phyloP scores from a whole-genome alignment of 2,329 filamentous ascomycete species.

The Alternaria brassicicola region DNA sequence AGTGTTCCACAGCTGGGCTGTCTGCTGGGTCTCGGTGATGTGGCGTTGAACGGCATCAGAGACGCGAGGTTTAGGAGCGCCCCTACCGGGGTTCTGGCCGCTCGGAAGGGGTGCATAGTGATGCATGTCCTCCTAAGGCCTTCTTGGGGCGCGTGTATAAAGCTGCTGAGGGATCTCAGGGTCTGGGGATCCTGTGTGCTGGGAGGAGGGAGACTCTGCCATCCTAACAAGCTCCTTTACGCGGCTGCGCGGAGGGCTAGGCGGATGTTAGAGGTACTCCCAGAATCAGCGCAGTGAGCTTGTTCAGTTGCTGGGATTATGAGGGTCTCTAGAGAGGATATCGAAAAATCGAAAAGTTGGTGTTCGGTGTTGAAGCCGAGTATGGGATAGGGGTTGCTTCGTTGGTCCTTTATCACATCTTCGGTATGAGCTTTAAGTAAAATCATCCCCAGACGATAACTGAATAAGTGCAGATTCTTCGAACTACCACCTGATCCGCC shows the following conservation, averaged over 20 bases:
- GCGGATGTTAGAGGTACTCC: too few relatives aligned
- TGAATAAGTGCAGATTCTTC: neutral
- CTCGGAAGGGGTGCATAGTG: neutral
- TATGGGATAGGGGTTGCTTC: too few relatives aligned
- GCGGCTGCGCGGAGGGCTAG: neutral
- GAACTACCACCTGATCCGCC: neutral
- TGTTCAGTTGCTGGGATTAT: neutral
- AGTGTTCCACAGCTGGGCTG: constrained; percentile 4
- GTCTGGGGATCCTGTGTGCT: neutral
- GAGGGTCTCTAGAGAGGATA: neutral
- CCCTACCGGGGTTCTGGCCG: neutral
- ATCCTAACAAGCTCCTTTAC: neutral
- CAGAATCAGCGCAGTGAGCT: neutral
- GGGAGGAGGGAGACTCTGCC: neutral
- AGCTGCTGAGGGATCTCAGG: neutral
- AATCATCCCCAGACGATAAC: neutral
- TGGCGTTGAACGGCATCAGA: constrained; percentile 4
- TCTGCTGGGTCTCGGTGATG: constrained; percentile 7
- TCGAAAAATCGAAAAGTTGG: neutral
- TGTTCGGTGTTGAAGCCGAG: too few relatives aligned
- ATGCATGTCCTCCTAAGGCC: neutral
- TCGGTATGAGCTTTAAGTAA: too few relatives aligned
- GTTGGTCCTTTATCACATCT: too few relatives aligned
- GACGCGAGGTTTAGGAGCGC: constrained; percentile 4
- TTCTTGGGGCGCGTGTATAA: neutral